These are phyloP conservation scores for Gentiana macrophylla DNA, from an alignment of 257 asterid species.

Conservation along the genomic window DNA sequence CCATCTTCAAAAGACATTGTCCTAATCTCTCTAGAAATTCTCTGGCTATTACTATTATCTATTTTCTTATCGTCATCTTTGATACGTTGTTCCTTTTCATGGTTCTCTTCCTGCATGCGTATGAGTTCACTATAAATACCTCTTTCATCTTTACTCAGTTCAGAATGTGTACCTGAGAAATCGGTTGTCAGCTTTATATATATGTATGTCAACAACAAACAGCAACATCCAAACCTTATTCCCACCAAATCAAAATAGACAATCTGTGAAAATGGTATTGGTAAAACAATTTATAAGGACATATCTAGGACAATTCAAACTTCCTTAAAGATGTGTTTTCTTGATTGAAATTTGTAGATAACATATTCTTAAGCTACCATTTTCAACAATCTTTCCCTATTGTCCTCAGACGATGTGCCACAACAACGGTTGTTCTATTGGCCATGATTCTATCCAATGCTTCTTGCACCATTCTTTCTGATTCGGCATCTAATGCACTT, in stretches of 20 bases:
- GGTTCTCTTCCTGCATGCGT: slow-evolving; percentile 35
- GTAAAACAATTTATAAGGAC: not conserved
- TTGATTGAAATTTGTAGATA: no score
- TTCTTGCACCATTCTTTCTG: not conserved
- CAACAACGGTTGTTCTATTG: slow-evolving; percentile 2
- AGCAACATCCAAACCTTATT: not conserved
- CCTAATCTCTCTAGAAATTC: no score
- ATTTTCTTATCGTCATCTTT: no score
- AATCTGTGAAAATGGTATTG: no score
- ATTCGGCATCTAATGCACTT: slow-evolving; percentile 33
- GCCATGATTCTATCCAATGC: slow-evolving; percentile 24
- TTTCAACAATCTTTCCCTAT: slow-evolving; percentile 4
- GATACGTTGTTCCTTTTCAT: slow-evolving; percentile 10
- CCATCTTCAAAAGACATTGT: no score
- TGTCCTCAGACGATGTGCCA: slow-evolving; percentile 1
- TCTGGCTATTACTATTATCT: no score
- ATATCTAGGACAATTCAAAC: not conserved
- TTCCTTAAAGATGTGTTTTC: no score
- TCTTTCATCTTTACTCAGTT: slow-evolving; percentile 42
- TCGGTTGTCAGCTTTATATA: not conserved
- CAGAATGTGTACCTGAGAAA: slow-evolving; percentile 36
- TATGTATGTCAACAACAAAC: not conserved
- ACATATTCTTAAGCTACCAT: not conserved
- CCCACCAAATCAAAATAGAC: no score
- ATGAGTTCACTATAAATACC: slow-evolving; percentile 58